Base-by-base conservation (phyloP, 169 alveolate genomes). In the Plasmodium falciparum region DNA sequence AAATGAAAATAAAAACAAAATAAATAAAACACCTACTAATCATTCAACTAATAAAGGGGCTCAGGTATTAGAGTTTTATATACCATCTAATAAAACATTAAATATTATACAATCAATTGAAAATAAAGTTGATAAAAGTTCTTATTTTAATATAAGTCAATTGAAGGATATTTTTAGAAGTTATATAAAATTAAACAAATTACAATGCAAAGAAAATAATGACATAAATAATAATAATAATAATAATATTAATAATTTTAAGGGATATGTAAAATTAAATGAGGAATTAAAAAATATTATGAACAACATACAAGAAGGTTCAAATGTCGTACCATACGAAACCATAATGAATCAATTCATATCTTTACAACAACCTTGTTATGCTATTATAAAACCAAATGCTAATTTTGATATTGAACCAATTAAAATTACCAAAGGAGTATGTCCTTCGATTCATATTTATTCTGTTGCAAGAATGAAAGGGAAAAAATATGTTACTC, bases 41-140 rank as follows among this genome's bases (percentile, higher is more conserved):
- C 47, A 78, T 50, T 49, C 63, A 39, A 58, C 85, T 73, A 66
- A 88, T 75, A 62, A 86, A 90, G 69, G 91, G 7, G 67, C 69
- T 17, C 76, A 88, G 67, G 63, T 90, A 86, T 24, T 91, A 75
- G 74, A 86, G 78, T 52, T 88, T 59, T 76, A 91, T 73, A 88
- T 56, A 85, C 78, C 91, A 29, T 26, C 94, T 58, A 52, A 59
- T 71, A 61, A 91, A 74, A 52, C 76, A 52, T 26, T 75, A 54
- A 74, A 91, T 49, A 70, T 90, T 69, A 72, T 71, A 63, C 56
- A 76, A 63, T 61, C 71, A 24, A 67, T 91, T 47, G 86, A 88
- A 86, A 45, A 43, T 63, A 75, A 52, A 49, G 20, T 88, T 2
- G 88, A 88, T 45, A 67, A 89, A 50, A 63, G 39, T 62, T 22